phyloP scores from a whole-genome alignment of 805 yeast species.

The Candida methanosorbosa region DNA sequence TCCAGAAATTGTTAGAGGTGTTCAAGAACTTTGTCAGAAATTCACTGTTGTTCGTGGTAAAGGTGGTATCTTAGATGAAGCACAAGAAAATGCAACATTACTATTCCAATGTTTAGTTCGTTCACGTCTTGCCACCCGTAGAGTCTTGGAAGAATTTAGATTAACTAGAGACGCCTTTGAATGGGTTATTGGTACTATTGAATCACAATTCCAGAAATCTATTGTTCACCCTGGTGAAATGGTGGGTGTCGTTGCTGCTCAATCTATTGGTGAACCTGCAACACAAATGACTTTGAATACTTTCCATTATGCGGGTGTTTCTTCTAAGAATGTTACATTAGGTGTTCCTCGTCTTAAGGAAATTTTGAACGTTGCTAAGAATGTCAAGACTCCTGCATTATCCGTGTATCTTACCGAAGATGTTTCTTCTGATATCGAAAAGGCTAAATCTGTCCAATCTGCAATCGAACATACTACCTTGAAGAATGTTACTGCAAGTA shows the following conservation, averaged over 20 bases:
- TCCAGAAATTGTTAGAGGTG: constrained; percentile 68
- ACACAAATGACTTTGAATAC: constrained; percentile 97
- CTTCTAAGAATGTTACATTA: constrained; percentile 89
- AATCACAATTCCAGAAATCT: constrained; percentile 85
- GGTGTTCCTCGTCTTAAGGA: constrained; percentile 98
- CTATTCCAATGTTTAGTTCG: constrained; percentile 88
- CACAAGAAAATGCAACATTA: constrained; percentile 86
- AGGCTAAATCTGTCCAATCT: constrained; percentile 90
- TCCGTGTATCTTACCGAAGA: constrained; percentile 85
- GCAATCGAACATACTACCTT: constrained; percentile 95
- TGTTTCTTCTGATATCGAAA: constrained; percentile 80
- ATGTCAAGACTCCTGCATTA: constrained; percentile 98
- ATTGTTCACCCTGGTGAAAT: constrained; percentile 95
- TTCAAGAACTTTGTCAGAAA: constrained; percentile 56
- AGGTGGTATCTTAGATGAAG: constrained; percentile 64
- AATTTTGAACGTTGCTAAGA: constrained; percentile 96
- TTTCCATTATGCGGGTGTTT: constrained; percentile 97
- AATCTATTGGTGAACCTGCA: constrained; percentile 97
- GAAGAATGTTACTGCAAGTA: constrained; percentile 91
- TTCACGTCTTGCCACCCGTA: constrained; percentile 83
- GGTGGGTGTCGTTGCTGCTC: constrained; percentile 98
- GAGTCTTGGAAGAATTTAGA: constrained; percentile 86
- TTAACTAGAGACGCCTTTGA: constrained; percentile 81
- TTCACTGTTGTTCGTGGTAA: constrained; percentile 78
- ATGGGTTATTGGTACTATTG: constrained; percentile 94